Evolutionary conservation across 164 flowering plant genomes (phyloP), one percentile per base, ranked within the genome.

Genomic region (Magnolia kwangsiensis): DNA sequence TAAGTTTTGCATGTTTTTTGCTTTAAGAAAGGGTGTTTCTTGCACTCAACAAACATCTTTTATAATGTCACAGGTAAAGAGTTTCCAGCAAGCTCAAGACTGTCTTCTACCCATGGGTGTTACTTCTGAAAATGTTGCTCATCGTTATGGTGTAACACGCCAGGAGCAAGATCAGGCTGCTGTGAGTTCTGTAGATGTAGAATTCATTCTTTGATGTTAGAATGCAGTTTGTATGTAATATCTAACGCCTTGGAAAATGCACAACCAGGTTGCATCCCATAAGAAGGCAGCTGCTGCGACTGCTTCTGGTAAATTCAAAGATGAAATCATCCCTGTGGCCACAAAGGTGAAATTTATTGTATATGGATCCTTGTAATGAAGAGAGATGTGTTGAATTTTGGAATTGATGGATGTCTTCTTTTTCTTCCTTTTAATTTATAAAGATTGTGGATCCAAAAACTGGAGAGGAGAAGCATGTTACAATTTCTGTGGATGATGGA

Each of bases 31-130:
- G 49, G 45, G 3, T 31, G 50, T 16, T 67, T 67, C 19, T 27
- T 31, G 71, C 71, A 23, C 20, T 73, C 51, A 19, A 49, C 49
- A 1, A 21, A 67, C 61, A 50, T 58, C 59, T 64, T 66, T 77
- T 11, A n/a, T 77, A 27, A 67, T 72, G 18, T 76, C 21, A 27
- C 86, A 96, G 99, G 96, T 84, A 1, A 81, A 87, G 21, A 69
- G 9, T 59, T 78, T 90, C 78, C 79, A 74, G 71, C 88, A 91
- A 86, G 98, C 98, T 45, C 96, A 85, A 78, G 87, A 92, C 81
- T 96, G 98, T 79, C 95, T 96, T 81, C 97, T 96, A 67, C 99
- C 99, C 4, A 96, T 96, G 98, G 99, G 99, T 50, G 31, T 94
- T 23, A 96, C 99, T 69, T 96, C 99, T 81, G 99, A 96, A 87